Evolutionary conservation across 2,329 filamentous ascomycete genomes (phyloP), one percentile per base, ranked within the genome.

Genomic region (Tolypocladium ophioglossoides): DNA sequence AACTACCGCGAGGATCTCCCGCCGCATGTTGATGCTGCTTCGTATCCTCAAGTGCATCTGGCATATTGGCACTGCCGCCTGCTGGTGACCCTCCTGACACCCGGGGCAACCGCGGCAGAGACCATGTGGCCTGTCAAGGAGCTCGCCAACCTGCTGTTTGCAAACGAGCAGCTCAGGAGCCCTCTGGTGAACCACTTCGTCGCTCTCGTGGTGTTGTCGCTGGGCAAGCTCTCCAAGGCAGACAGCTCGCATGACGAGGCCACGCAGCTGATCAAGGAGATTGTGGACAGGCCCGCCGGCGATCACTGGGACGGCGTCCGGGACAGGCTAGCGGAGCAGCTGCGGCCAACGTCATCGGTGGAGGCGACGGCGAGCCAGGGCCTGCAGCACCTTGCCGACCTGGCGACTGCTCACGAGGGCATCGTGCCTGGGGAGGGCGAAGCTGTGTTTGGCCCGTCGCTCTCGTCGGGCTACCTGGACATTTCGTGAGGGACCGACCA

Each of bases 11-110:
- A 86, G 65, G 76, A 81, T 53, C 74, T 89, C 2, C 83, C 85
- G 4, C 70, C 74, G 14, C 74, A 76, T 46, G 71, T 84, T 30
- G 80, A 80, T 24, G 75, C 77, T 4, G 64, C 69, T 0, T 70
- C 73, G 3, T 73, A 78, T 50, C 80, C 80, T 4, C 64, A 85
- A 35, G 74, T 89, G 2, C 81, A 86, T 60, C 74, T 89, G 27
- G 79, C 79, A 20, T 89, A 87, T 68, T 87, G 86, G 79, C 84
- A 89, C 65, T 77, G 81, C 59, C 81, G 83, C 57, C 74, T 89
- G 10, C 72, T 89, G 20, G 75, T 82, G 11, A 81, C 83, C 52
- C 74, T 87, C 2, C 72, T 84, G 53, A 79, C 78, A 39, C 77
- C 80, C 1, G 75, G 74, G 12, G 74, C 78, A 1, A 78, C 79